Base-by-base conservation (phyloP, 495 filamentous ascomycete species). In the Neurospora sp. region DNA sequence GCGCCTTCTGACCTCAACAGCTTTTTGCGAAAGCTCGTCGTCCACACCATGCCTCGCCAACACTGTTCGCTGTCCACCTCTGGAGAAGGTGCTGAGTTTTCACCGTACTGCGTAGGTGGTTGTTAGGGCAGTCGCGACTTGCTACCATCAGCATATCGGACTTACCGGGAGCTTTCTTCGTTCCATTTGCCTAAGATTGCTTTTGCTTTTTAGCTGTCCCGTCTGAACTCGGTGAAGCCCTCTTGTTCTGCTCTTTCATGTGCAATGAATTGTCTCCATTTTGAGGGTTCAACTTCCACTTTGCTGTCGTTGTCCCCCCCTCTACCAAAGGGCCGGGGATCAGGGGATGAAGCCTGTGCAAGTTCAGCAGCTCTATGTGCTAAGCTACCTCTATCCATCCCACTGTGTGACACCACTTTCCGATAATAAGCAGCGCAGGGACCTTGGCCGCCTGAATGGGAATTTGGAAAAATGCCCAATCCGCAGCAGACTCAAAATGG, bases 401-500 rank as follows among this genome's bases (percentile, higher is more conserved):
- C 53, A 35, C 53, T 65, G 53, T 61, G 53, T 65, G 53, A 61
- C 35, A 35, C 53, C 27, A 35, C 53, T 35, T 18, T 65, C 53
- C 53, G 6, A 35, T 8, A 3, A 18, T 2, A 35, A 53, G 45
- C 45, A 16, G 18, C 53, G 53, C 27, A 65, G 53, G 53, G 53
- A 35, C 53, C 27, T 65, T 35, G 27, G 27, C 14, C 27, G 27
- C 27, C 22, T 27, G 39, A 35, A 72, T 72, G 71, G 71, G 71
- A 73, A 70, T 73, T 70, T 69, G 18, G 7, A 42, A 37, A 37
- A 61, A 27, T 69, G 53, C 38, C 38, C 8, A 27, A 20, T 44
- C 8, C 35, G n/a, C 16, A 42, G 35, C 47, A 38, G 70, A 70
- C 37, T 65, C 40, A 70, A 74, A 71, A 75, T 74, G 69, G 41